Evolutionary conservation across 441 rosid species (phyloP).

Genomic region (Croton setiger): DNA sequence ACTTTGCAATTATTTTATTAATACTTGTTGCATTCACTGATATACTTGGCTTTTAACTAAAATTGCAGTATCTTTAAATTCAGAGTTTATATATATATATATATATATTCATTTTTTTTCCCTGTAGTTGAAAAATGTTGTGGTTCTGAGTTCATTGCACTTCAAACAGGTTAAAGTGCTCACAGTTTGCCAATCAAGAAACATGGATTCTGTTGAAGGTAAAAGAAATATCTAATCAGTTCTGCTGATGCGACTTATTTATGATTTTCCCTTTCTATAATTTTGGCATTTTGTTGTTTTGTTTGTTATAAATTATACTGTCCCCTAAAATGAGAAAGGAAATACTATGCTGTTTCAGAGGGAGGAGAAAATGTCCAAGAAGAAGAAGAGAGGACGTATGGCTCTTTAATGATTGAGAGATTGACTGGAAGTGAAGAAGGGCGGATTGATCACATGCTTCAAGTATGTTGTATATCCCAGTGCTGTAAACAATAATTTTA

Average conservation of each 20-base stretch:
- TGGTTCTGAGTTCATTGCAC: slow-evolving; percentile 9
- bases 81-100: not conserved
- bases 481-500: not conserved
- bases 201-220: slow-evolving; percentile 58
- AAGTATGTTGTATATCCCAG: slow-evolving; percentile 37
- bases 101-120: no score
- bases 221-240: slow-evolving; percentile 11
- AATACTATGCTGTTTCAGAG: slow-evolving; percentile 34
- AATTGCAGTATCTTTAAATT: not conserved
- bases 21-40: not conserved
- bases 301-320: no score
- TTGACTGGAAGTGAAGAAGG: slow-evolving; percentile 80
- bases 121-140: not conserved
- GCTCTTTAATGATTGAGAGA: slow-evolving; percentile 77
- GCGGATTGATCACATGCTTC: slow-evolving; percentile 86
- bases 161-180: slow-evolving; percentile 68
- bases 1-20: not conserved
- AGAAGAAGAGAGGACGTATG: slow-evolving; percentile 63
- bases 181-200: slow-evolving; percentile 74
- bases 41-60: not conserved
- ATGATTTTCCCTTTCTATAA: slow-evolving; percentile 6
- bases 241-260: not conserved
- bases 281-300: not conserved
- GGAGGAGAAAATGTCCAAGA: slow-evolving; percentile 41
- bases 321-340: not conserved